phyloP scores from a whole-genome alignment of 2,329 filamentous ascomycete species.

The Microdochium nivale region DNA sequence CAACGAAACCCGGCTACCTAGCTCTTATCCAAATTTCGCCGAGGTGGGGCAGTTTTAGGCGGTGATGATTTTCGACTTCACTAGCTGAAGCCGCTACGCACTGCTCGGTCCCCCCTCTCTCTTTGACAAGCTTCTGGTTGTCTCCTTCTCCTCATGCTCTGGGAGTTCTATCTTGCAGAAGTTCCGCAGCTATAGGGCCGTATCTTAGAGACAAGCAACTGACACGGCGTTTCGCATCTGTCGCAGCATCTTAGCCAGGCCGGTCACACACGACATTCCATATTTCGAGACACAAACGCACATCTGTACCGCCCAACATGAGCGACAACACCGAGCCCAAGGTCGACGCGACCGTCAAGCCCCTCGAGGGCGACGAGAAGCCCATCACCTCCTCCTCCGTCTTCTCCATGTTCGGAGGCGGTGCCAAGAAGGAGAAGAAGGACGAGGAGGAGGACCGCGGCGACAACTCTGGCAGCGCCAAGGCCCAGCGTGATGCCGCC shows the following conservation, averaged over 20 bases:
- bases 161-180: constrained; percentile 37
- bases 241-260: background rate
- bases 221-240: constrained; percentile 3
- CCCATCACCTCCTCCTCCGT: constrained; percentile 55
- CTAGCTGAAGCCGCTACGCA: background rate
- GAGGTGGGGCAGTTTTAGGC: background rate
- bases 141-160: constrained; percentile 14
- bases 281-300: constrained; percentile 3
- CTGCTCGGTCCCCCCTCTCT: background rate
- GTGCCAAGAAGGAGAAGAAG: constrained; percentile 95
- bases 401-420: constrained; percentile 98
- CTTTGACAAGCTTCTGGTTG: background rate
- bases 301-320: constrained; percentile 27
- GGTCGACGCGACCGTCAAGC: constrained; percentile 39
- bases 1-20: background rate
- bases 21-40: background rate
- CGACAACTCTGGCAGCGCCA: constrained; percentile 82
- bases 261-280: constrained; percentile 1
- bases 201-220: constrained; percentile 29
- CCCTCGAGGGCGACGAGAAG: constrained; percentile 25
- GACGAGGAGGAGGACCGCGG: constrained; percentile 71
- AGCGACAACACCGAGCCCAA: constrained; percentile 46
- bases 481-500: constrained; percentile 62
- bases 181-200: constrained; percentile 36
- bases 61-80: background rate